These are phyloP conservation scores for Aspergillus steynii DNA, from an alignment of 495 filamentous ascomycete genomes.

Conservation along the genomic window DNA sequence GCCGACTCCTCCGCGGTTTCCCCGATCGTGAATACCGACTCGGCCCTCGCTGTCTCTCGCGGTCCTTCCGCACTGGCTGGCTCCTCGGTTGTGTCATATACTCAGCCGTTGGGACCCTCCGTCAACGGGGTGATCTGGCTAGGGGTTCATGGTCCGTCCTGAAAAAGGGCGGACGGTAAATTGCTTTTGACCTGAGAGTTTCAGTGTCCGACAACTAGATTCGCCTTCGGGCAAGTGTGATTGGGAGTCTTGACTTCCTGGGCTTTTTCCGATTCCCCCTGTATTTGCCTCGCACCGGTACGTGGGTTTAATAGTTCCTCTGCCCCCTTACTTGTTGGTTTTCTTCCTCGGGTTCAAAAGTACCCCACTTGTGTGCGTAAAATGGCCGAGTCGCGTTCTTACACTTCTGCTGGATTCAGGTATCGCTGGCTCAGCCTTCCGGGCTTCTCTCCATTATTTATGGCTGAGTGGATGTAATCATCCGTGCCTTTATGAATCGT, in stretches of 20 bases:
- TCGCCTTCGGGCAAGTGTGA: not conserved
- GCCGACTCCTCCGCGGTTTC: slow-evolving; percentile 20
- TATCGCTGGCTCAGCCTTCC: slow-evolving; percentile 18
- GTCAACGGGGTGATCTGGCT: slow-evolving; percentile 48
- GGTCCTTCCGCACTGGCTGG: slow-evolving; percentile 19
- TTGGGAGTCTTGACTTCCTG: not conserved
- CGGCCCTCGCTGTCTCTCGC: slow-evolving; percentile 12
- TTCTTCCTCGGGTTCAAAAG: not conserved
- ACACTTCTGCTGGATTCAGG: slow-evolving; percentile 11
- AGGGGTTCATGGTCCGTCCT: slow-evolving; percentile 60
- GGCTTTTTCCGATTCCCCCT: not conserved
- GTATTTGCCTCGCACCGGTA: not conserved
- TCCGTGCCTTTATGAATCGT: slow-evolving; percentile 13
- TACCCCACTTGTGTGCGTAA: slow-evolving; percentile 11
- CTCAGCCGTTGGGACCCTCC: slow-evolving; percentile 24
- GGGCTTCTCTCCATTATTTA: slow-evolving; percentile 22
- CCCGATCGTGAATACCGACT: slow-evolving; percentile 17
- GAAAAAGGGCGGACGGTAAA: slow-evolving; percentile 62
- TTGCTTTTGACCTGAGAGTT: slow-evolving; percentile 12
- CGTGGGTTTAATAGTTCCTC: slow-evolving; percentile 1
- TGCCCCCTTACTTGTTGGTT: slow-evolving; percentile 6
- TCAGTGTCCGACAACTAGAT: not conserved
- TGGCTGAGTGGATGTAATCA: slow-evolving; percentile 26
- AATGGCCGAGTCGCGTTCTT: not conserved
- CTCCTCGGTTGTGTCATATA: slow-evolving; percentile 18